phyloP scores from a whole-genome alignment of 108 stramenopile species.

The Epipyxis sp. region DNA sequence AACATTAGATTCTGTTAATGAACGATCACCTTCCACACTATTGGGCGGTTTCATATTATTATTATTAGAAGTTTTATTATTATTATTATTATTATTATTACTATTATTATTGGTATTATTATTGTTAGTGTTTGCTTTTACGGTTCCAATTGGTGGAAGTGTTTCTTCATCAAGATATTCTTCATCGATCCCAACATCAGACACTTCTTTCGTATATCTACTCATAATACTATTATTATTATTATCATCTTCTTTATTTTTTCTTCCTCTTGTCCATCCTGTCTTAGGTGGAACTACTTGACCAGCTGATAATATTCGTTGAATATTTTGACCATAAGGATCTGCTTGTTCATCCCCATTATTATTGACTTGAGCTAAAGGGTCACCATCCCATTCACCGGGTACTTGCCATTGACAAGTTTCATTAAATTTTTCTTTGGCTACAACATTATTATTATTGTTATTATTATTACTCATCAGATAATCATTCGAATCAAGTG shows the following conservation, averaged over 20 bases:
- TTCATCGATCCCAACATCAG: neutral
- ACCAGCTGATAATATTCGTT: neutral
- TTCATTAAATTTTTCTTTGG: neutral
- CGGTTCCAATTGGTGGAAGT: neutral
- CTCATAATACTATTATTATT: neutral
- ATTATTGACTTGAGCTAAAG: neutral
- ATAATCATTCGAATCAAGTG: no score
- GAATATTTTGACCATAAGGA: neutral
- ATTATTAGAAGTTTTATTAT: neutral
- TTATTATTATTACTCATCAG: no score
- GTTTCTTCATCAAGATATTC: neutral
- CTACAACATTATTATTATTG: no score
- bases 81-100: neutral
- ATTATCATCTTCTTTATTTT: neutral
- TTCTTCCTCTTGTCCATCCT: neutral
- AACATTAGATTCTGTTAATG: neutral
- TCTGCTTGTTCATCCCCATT: neutral
- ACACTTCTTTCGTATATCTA: neutral
- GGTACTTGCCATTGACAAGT: slow-evolving; percentile 19
- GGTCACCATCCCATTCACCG: neutral
- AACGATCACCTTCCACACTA: neutral
- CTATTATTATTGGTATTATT: neutral
- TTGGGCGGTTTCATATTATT: neutral
- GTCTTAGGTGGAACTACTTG: neutral
- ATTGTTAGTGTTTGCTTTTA: neutral